phyloP scores from a whole-genome alignment of 1,139 yeast genomes.

The Suhomyces ambrosiae region DNA sequence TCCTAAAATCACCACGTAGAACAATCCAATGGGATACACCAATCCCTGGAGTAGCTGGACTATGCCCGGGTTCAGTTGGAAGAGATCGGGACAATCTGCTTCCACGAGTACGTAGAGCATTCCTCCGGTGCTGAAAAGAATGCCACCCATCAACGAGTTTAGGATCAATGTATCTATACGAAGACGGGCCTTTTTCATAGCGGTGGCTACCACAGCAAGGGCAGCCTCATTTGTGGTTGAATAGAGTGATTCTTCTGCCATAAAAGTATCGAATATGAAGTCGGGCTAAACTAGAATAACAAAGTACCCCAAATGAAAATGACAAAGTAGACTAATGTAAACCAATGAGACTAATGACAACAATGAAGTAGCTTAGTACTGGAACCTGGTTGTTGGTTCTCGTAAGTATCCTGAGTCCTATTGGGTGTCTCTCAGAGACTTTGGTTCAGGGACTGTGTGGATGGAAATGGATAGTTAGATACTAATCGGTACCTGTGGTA shows the following conservation, averaged over 20 bases:
- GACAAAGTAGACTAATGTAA: no score
- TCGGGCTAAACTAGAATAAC: no score
- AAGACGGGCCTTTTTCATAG: slow-evolving; percentile 77
- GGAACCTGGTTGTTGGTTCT: no score
- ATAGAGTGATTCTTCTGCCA: slow-evolving; percentile 34
- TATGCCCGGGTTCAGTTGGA: slow-evolving; percentile 52
- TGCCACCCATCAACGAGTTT: slow-evolving; percentile 71
- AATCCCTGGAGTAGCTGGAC: slow-evolving; percentile 56
- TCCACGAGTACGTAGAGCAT: slow-evolving; percentile 64
- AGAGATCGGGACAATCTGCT: slow-evolving; percentile 49
- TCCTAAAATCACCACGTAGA: slow-evolving; percentile 73
- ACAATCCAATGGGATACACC: slow-evolving; percentile 67
- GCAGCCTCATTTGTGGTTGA: slow-evolving; percentile 80
- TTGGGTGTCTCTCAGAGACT: no score
- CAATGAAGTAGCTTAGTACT: no score
- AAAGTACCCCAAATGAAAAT: no score
- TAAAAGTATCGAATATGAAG: no score
- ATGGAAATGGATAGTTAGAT: no score
- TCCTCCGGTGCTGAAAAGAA: slow-evolving; percentile 71
- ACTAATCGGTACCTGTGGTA: no score
- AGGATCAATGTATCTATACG: slow-evolving; percentile 56
- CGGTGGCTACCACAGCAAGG: slow-evolving; percentile 76
- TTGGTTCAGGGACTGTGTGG: no score
- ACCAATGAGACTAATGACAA: no score
- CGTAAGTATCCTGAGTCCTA: no score